Conservation (phyloP, 345 rosid genomes). For the Sonneratia alba region DNA sequence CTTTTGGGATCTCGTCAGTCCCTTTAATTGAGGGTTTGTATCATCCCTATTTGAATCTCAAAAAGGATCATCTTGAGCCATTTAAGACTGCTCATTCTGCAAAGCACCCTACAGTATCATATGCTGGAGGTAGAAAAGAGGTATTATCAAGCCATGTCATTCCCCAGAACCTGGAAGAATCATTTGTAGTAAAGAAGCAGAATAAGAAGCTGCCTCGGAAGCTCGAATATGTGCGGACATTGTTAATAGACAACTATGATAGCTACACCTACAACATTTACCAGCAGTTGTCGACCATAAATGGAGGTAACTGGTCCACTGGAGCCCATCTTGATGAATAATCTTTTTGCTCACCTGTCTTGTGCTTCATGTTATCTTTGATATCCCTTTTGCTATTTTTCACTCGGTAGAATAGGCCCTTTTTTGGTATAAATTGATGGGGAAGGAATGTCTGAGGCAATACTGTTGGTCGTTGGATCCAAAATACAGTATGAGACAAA, state of each 20-base stretch:
- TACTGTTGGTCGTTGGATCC: too few species aligned
- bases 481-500: too few species aligned
- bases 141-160: conserved; percentile 27
- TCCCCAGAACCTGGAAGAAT: conserved; percentile 51
- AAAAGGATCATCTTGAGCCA: conserved; percentile 10
- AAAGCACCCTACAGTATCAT: conserved; percentile 17
- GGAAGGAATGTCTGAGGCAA: too few species aligned
- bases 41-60: conserved; percentile 14
- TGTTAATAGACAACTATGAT: conserved; percentile 89
- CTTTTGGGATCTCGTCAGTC: conserved; percentile 28
- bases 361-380: not conserved
- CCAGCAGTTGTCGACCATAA: conserved; percentile 69
- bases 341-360: not conserved
- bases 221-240: conserved; percentile 65
- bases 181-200: conserved; percentile 29
- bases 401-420: too few species aligned
- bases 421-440: too few species aligned
- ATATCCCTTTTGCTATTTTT: too few species aligned
- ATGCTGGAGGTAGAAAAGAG: conserved; percentile 18
- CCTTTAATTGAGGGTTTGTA: conserved; percentile 26
- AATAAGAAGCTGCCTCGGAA: conserved; percentile 34
- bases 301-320: conserved; percentile 50
- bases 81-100: conserved; percentile 16
- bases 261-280: conserved; percentile 90
- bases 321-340: not conserved